A percentile compares a stretch with the other conserved stretches of the same genome.
phyloP scores from a whole-genome alignment of 1,284 basidiomycete species.

The Inonotus hispidus region DNA sequence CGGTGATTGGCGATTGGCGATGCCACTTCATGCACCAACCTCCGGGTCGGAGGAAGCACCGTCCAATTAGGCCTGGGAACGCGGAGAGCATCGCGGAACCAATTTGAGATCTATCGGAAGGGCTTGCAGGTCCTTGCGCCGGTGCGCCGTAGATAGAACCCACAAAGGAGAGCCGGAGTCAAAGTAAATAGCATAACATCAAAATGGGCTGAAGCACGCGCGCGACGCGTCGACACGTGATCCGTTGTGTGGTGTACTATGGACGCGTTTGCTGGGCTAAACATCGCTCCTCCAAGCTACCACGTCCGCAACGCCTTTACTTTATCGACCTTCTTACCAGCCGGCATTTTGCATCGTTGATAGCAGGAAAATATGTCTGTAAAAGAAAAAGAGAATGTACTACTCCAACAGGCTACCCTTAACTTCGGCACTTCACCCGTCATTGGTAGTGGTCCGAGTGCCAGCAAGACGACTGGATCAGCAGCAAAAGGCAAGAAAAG shows the following conservation, averaged over 20 bases:
- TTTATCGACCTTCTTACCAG: background rate
- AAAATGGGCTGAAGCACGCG: no score
- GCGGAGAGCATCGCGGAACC: no score
- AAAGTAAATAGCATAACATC: no score
- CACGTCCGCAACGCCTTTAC: background rate
- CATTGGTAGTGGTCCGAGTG: no score
- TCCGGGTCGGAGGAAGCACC: no score
- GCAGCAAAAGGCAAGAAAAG: conserved; percentile 10
- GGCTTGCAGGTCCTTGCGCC: no score
- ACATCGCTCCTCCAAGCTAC: background rate
- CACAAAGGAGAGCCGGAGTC: no score
- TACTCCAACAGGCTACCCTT: background rate
- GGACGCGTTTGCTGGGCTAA: background rate
- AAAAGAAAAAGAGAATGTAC: background rate
- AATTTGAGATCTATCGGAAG: no score
- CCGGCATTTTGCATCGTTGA: background rate
- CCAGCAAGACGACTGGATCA: background rate
- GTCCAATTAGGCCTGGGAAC: no score
- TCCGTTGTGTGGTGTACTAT: background rate
- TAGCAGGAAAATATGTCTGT: background rate
- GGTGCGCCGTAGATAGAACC: no score
- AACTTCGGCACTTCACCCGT: background rate
- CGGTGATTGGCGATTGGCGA: no score
- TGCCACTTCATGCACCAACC: no score
- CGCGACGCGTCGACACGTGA: background rate